A percentile compares a stretch with the other conserved stretches of the same genome.
phyloP scores from a whole-genome alignment of 106 monocot species.

The Gastrodia elata region DNA sequence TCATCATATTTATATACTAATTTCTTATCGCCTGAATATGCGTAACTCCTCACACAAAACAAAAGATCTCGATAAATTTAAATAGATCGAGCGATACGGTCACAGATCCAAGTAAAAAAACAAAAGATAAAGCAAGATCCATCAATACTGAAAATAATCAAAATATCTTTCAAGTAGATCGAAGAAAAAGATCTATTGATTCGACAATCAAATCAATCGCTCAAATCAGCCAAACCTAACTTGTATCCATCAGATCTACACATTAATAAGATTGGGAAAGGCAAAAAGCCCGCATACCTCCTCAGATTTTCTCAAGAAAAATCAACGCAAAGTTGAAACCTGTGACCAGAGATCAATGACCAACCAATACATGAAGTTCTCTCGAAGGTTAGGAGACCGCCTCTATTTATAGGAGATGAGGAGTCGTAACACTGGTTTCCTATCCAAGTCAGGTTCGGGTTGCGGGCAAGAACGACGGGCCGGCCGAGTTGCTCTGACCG shows the following conservation, averaged over 20 bases:
- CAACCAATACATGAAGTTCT: not conserved
- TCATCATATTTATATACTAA: too few relatives aligned
- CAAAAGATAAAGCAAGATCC: not conserved
- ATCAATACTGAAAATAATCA: constrained; percentile 1
- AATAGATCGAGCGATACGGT: not conserved
- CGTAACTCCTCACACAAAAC: not conserved
- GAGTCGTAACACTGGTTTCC: not conserved
- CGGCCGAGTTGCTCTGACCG: not conserved
- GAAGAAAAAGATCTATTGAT: not conserved
- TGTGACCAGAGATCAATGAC: not conserved
- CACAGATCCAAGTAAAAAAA: not conserved
- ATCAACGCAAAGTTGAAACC: not conserved
- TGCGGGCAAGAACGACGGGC: not conserved
- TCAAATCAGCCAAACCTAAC: not conserved
- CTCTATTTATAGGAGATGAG: not conserved
- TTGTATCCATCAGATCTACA: not conserved
- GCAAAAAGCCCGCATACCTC: not conserved
- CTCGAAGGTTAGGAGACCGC: not conserved
- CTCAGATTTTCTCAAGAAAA: not conserved
- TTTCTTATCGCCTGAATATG: not conserved
- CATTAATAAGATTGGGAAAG: not conserved
- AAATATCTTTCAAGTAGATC: not conserved
- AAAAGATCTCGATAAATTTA: not conserved
- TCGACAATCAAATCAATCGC: not conserved
- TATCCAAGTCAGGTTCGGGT: not conserved